Percentiles rank a stretch among this genome's conserved stretches.
These are phyloP conservation scores for Wilcoxina mikolae DNA, from an alignment of 495 filamentous ascomycete species.

Conservation along the genomic window DNA sequence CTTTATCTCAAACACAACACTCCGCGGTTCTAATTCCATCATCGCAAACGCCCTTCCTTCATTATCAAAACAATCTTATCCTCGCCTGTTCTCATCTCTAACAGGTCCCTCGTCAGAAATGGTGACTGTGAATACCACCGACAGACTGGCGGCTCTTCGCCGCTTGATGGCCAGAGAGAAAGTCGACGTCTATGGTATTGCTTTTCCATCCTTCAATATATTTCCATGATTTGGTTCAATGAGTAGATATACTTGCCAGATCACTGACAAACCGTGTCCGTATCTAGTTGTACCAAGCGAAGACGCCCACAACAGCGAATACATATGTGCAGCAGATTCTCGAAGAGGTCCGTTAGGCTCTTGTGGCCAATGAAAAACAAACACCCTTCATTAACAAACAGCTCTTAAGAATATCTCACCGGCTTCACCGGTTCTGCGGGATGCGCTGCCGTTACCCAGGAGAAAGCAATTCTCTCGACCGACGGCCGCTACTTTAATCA, in stretches of 20 bases:
- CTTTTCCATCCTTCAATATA: slow-evolving; percentile 8
- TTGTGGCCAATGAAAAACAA: too few relatives aligned
- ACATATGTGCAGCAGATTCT: slow-evolving; percentile 86
- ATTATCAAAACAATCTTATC: background rate
- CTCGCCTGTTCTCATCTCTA: slow-evolving; percentile 30
- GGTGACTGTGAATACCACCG: slow-evolving; percentile 69
- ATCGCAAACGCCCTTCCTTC: too few relatives aligned
- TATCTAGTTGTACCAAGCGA: slow-evolving; percentile 80
- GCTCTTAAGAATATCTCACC: slow-evolving; percentile 30
- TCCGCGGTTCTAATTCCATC: too few relatives aligned
- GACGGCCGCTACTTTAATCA: slow-evolving; percentile 99
- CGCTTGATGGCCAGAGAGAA: slow-evolving; percentile 64
- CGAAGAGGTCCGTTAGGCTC: slow-evolving; percentile 47
- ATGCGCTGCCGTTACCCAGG: slow-evolving; percentile 71
- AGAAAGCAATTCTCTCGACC: slow-evolving; percentile 81
- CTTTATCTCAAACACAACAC: too few relatives aligned
- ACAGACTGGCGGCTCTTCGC: slow-evolving; percentile 60
- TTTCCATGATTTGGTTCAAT: too few relatives aligned
- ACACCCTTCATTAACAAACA: slow-evolving; percentile 11
- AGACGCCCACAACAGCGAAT: slow-evolving; percentile 95
- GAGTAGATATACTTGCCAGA: background rate
- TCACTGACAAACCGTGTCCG: slow-evolving; percentile 3
- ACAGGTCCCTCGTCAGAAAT: slow-evolving; percentile 34
- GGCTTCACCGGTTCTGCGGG: slow-evolving; percentile 95
- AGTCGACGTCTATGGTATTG: slow-evolving; percentile 93